A percentile compares a stretch with the other conserved stretches of the same genome.
phyloP scores from a whole-genome alignment of 345 rosid species.

The Syzygium aromaticum region DNA sequence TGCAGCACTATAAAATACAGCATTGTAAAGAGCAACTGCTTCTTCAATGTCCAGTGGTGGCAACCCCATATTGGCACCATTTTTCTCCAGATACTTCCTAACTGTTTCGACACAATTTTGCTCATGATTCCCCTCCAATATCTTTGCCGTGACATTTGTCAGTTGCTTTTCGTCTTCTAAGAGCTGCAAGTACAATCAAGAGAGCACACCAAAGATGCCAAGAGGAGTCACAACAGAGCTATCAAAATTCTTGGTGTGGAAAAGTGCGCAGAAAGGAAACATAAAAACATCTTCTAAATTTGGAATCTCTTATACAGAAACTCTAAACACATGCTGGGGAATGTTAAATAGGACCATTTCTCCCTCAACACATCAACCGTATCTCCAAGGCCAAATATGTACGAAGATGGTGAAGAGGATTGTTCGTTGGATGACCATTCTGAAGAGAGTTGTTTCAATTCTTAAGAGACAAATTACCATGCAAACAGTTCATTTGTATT shows the following conservation, averaged over 20 bases:
- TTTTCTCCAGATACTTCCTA: conserved; percentile 39
- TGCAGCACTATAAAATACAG: conserved; percentile 31
- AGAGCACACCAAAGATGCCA: background rate
- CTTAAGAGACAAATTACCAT: background rate
- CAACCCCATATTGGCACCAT: conserved; percentile 58
- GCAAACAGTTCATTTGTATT: background rate
- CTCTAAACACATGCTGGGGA: background rate
- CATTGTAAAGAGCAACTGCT: conserved; percentile 43
- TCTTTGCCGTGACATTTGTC: conserved; percentile 24
- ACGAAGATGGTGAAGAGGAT: background rate
- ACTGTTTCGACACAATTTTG: conserved; percentile 16
- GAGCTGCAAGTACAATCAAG: conserved; percentile 36
- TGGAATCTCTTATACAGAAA: background rate
- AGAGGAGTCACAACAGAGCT: background rate
- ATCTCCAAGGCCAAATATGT: background rate
- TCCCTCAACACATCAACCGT: background rate
- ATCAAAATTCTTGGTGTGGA: background rate
- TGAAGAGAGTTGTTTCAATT: background rate
- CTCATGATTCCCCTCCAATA: conserved; percentile 12
- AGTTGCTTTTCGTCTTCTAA: conserved; percentile 41
- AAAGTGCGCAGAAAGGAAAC: background rate
- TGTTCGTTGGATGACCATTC: background rate
- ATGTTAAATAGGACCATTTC: background rate
- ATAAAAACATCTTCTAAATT: background rate
- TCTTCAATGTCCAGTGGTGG: conserved; percentile 63